These are phyloP conservation scores for Chlamydomonas incerta DNA, from an alignment of 139 green algal genomes.

Conservation along the genomic window DNA sequence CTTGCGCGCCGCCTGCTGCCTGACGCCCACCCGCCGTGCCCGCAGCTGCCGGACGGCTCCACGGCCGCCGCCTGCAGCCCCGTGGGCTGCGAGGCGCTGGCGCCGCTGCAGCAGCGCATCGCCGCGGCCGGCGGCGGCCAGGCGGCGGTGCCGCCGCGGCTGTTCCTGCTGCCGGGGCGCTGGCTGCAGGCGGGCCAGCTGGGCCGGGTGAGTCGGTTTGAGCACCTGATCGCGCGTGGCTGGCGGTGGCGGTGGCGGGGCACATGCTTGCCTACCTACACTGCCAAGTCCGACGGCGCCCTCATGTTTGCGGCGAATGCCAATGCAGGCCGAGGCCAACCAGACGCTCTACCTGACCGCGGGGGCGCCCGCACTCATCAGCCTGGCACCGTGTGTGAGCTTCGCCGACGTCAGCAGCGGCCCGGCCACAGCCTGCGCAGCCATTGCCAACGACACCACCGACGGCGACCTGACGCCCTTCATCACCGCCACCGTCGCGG, in stretches of 20 bases:
- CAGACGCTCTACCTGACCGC: background rate
- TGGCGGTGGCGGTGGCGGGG: too few species aligned
- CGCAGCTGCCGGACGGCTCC: too few species aligned
- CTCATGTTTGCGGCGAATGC: too few species aligned
- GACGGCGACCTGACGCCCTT: background rate
- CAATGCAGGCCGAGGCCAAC: background rate
- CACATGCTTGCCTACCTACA: too few species aligned
- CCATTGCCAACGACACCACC: background rate
- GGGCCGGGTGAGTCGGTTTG: background rate
- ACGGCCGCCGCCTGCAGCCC: background rate
- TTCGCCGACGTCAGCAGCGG: background rate
- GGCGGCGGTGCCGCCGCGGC: too few species aligned
- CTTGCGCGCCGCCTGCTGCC: too few species aligned
- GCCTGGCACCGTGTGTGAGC: background rate
- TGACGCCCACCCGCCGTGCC: too few species aligned
- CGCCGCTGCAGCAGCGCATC: background rate
- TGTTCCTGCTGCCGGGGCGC: background rate
- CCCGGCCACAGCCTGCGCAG: background rate
- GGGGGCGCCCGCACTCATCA: background rate
- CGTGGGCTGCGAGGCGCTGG: background rate
- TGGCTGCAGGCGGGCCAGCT: background rate
- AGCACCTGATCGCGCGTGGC: too few species aligned
- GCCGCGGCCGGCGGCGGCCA: too few species aligned
- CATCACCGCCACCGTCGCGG: background rate
- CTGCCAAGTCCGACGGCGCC: too few species aligned